phyloP scores from a whole-genome alignment of 1,284 basidiomycete species.

The Marasmius tenuissimus region DNA sequence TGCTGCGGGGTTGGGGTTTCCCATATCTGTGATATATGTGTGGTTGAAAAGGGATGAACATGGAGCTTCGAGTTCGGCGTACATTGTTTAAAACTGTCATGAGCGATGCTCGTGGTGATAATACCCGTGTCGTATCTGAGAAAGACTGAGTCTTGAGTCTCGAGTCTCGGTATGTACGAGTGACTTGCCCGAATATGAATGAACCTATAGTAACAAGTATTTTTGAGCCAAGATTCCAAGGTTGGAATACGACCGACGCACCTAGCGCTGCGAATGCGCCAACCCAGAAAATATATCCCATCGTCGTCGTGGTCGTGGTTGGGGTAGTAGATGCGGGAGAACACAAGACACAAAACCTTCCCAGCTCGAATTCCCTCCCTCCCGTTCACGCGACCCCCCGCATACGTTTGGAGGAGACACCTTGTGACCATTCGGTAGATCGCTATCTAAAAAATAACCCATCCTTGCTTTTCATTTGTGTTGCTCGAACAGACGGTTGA shows the following conservation, averaged over 20 bases:
- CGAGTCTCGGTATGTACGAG: background rate
- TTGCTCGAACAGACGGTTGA: no score
- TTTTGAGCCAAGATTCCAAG: background rate
- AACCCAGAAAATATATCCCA: slow-evolving; percentile 6
- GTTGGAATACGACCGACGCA: background rate
- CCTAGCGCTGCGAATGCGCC: slow-evolving; percentile 8
- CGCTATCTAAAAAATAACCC: no score
- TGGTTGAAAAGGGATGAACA: background rate
- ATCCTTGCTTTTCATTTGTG: no score
- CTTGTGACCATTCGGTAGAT: no score
- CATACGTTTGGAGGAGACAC: no score
- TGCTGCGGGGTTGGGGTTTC: slow-evolving; percentile 12
- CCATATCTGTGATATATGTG: slow-evolving; percentile 16
- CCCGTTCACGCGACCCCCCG: no score
- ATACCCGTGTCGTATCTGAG: slow-evolving; percentile 17
- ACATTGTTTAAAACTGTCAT: slow-evolving; percentile 19
- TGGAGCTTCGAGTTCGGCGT: no score
- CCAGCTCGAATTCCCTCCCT: no score
- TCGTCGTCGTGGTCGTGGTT: background rate
- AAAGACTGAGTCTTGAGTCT: background rate
- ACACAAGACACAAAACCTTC: no score
- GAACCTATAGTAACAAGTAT: slow-evolving; percentile 3
- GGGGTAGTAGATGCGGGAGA: no score
- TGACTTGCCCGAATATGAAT: slow-evolving; percentile 13
- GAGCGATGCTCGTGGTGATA: slow-evolving; percentile 19